Percentiles rank a stretch among this genome's conserved stretches.
Conservation (phyloP, 2,329 filamentous ascomycete species). For the Colletotrichum sidae region DNA sequence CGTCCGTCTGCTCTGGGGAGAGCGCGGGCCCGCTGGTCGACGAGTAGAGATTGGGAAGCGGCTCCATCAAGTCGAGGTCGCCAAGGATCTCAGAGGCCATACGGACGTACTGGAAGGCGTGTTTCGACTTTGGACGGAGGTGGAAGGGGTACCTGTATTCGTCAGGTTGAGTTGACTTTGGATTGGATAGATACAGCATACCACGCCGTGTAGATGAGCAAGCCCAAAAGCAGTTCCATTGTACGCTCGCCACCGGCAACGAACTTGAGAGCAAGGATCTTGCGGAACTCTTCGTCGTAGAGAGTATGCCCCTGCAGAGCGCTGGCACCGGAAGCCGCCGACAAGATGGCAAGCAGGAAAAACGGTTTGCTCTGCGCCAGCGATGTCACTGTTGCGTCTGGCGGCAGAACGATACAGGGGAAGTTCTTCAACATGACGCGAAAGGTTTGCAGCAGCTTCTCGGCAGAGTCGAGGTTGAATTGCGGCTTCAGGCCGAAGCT, state of each 20-base stretch:
- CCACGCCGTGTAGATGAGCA: constrained; percentile 70
- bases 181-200: constrained; percentile 43
- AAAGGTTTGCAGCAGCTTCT: constrained; percentile 58
- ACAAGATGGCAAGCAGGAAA: constrained; percentile 64
- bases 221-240: constrained; percentile 66
- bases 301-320: constrained; percentile 64
- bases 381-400: constrained; percentile 54
- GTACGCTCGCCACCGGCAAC: constrained; percentile 68
- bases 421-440: constrained; percentile 55
- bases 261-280: constrained; percentile 66
- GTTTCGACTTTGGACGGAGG: constrained; percentile 62
- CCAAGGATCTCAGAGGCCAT: constrained; percentile 63
- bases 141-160: constrained; percentile 65
- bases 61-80: constrained; percentile 62
- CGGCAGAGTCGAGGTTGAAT: constrained; percentile 67
- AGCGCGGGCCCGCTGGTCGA: constrained; percentile 29
- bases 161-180: constrained; percentile 10
- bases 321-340: constrained; percentile 59
- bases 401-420: constrained; percentile 56
- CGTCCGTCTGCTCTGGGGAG: constrained; percentile 49
- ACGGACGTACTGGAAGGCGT: constrained; percentile 61
- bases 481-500: constrained; percentile 60
- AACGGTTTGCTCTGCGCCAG: constrained; percentile 63
- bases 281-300: constrained; percentile 69
- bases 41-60: constrained; percentile 42